Evolutionary conservation across 1,139 yeast species (phyloP), one percentile per base, ranked within the genome.

Genomic region (Yamadazyma siamensis): DNA sequence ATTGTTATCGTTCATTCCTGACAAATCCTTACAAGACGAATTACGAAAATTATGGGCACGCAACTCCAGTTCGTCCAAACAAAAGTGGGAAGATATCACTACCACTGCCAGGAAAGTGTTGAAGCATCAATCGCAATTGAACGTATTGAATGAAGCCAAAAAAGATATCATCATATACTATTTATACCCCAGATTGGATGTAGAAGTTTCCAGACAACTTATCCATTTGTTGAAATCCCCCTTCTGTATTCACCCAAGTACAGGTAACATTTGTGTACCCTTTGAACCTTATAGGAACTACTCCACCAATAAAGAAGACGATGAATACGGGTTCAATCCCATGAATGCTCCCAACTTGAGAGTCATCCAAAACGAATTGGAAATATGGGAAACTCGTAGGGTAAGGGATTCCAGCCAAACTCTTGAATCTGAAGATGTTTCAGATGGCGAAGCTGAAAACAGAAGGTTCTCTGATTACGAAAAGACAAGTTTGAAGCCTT

Each of bases 241-340:
- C n/a, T 91, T 94, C 56, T 91, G 97, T 65, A 80, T 91, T 28
- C 99, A 91, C 54, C 99, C 99, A 1, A 80, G 88, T 5, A 94
- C 99, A 0, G 97, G 96, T n/a, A 84, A 88, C 46, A 85, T 91
- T 4, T 91, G 98, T 75, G 96, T 94, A 6, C 96, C 98, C 0
- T 88, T 91, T 47, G 85, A 81, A 49, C 77, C 85, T 2, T 14
- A 50, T 42, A 21, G 53, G 50, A 45, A 73, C 40, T 44, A 65
- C 18, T 52, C 62, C 3, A 56, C 50, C n/a, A 54, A 62, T 33
- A 33, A 41, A 7, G 60, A 57, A 1, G 68, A 66, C 39, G 72
- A 65, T 37, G 55, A 39, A 0, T 67, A 73, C 34, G 76, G 77
- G 1, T 91, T 91, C 50, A 78, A 82, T 45, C 97, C 97, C 1